A percentile compares a stretch with the other conserved stretches of the same genome.
Conservation (phyloP, 495 filamentous ascomycete genomes). For the Annulohypoxylon nitens region DNA sequence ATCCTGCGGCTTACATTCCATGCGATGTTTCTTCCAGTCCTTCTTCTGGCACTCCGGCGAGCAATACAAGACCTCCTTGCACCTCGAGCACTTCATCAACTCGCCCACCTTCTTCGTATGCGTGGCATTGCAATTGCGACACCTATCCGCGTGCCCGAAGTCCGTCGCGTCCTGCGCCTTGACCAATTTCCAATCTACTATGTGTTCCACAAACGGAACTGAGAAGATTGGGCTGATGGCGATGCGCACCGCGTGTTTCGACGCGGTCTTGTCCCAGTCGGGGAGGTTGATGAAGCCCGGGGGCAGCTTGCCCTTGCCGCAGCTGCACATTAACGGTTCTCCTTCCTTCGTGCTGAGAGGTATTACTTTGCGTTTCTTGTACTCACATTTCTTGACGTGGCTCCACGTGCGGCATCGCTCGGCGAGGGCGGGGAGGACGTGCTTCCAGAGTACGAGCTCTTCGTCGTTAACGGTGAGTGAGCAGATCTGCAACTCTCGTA, state of each 20-base stretch:
- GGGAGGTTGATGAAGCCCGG: conserved; percentile 49
- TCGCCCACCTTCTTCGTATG: conserved; percentile 34
- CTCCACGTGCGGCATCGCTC: conserved; percentile 69
- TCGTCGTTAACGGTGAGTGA: conserved; percentile 54
- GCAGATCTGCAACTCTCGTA: conserved; percentile 46
- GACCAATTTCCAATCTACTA: conserved; percentile 37
- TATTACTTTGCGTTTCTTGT: conserved; percentile 48
- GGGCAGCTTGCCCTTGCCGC: conserved; percentile 53
- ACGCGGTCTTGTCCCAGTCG: conserved; percentile 48
- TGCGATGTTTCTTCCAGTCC: conserved; percentile 57
- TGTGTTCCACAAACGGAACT: conserved; percentile 50
- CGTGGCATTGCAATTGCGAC: conserved; percentile 48
- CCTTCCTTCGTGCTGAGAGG: conserved; percentile 51
- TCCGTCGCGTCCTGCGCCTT: not conserved
- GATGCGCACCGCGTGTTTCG: conserved; percentile 48
- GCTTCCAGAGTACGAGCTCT: conserved; percentile 66
- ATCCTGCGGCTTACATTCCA: conserved; percentile 47
- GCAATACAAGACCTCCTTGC: conserved; percentile 53
- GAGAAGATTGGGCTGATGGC: conserved; percentile 55
- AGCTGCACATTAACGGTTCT: conserved; percentile 52
- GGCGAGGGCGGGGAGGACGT: conserved; percentile 59
- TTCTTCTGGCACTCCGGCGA: conserved; percentile 53
- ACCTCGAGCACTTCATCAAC: conserved; percentile 51
- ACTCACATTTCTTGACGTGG: conserved; percentile 64
- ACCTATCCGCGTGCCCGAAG: conserved; percentile 26